Evolutionary conservation across 2,329 filamentous ascomycete genomes (phyloP).

Genomic region (Cercospora brassicicola): DNA sequence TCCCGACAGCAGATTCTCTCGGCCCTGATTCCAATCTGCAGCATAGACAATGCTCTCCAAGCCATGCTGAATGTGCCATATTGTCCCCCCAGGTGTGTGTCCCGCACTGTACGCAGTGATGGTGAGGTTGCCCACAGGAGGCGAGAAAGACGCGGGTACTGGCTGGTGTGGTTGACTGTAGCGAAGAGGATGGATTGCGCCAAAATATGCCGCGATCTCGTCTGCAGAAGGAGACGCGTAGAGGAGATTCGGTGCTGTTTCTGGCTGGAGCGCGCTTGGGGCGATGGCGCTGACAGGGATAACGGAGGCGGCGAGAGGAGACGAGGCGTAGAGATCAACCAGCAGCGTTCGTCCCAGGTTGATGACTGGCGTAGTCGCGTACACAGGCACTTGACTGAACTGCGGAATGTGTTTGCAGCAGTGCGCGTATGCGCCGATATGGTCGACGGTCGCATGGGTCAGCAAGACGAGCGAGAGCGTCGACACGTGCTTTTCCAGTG

Average conservation of each 20-base stretch:
- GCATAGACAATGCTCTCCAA: constrained; percentile 97
- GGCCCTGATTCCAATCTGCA: constrained; percentile 96
- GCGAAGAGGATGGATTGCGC: constrained; percentile 85
- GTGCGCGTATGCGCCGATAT: constrained; percentile 90
- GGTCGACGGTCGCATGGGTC: constrained; percentile 87
- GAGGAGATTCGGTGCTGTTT: constrained; percentile 59
- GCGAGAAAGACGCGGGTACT: constrained; percentile 79
- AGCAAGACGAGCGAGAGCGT: constrained; percentile 91
- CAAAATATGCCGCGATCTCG: constrained; percentile 91
- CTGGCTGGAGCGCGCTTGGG: constrained; percentile 11
- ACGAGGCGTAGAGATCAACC: constrained; percentile 89
- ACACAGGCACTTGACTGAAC: constrained; percentile 89
- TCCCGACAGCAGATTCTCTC: constrained; percentile 89
- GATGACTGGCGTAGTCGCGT: constrained; percentile 90
- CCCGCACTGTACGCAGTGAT: constrained; percentile 97
- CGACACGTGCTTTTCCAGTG: constrained; percentile 88
- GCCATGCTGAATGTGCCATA: constrained; percentile 98
- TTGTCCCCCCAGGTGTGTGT: constrained; percentile 92
- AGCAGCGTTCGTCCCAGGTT: constrained; percentile 86
- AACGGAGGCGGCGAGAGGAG: constrained; percentile 81
- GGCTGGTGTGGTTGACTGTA: constrained; percentile 97
- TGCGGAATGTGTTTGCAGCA: constrained; percentile 95
- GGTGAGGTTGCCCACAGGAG: constrained; percentile 83
- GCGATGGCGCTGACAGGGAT: constrained; percentile 68
- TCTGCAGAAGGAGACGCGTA: constrained; percentile 73